Evolutionary conservation across 345 rosid species (phyloP).

Genomic region (Dipteronia sinensis): DNA sequence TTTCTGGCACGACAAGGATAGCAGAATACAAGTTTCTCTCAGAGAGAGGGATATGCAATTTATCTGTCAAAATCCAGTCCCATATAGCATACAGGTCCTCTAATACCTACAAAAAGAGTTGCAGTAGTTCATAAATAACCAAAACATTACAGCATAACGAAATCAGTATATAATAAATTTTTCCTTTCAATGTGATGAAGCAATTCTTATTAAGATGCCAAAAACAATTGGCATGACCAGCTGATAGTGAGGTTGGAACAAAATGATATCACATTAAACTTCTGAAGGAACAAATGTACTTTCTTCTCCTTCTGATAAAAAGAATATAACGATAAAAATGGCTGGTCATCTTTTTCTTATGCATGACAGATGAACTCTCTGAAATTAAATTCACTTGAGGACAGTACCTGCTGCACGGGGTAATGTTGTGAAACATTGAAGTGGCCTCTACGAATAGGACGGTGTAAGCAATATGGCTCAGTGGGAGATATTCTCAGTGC

Average conservation of each 20-base stretch:
- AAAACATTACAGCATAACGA: not conserved
- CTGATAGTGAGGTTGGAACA: not conserved
- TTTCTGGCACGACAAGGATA: slow-evolving; percentile 80
- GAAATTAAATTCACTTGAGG: not conserved
- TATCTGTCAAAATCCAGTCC: slow-evolving; percentile 86
- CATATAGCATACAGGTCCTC: slow-evolving; percentile 83
- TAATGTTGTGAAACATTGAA: slow-evolving; percentile 80
- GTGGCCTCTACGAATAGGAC: slow-evolving; percentile 93
- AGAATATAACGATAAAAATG: not conserved
- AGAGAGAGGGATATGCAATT: slow-evolving; percentile 58
- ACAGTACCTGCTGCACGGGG: slow-evolving; percentile 76
- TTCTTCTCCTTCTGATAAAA: not conserved
- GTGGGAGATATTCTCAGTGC: slow-evolving; percentile 68
- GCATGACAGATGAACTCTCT: not conserved
- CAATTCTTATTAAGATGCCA: not conserved
- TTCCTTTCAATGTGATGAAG: slow-evolving; percentile 10
- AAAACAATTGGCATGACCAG: not conserved
- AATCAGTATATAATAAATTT: not conserved
- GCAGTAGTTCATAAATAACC: not conserved
- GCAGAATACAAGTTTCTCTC: slow-evolving; percentile 78
- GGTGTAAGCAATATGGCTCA: slow-evolving; percentile 77
- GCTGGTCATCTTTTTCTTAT: not conserved
- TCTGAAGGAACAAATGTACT: slow-evolving; percentile 2
- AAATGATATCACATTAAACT: not conserved
- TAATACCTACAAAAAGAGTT: slow-evolving; percentile 52